Conservation (phyloP, 805 yeast genomes). For the Candida berthetii region DNA sequence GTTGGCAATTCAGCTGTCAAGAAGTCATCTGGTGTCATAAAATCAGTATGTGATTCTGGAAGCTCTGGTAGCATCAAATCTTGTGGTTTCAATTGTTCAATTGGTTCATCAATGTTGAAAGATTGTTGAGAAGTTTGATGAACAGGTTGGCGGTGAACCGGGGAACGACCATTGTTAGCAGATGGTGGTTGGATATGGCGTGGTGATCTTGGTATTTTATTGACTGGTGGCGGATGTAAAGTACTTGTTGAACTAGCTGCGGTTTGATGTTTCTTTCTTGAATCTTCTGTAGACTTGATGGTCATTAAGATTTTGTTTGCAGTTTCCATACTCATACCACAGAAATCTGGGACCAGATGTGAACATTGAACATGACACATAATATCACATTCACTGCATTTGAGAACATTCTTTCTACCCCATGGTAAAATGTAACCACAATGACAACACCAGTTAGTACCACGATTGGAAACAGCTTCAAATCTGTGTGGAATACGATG, state of each 20-base stretch:
- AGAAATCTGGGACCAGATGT: constrained; percentile 94
- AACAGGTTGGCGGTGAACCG: neutral
- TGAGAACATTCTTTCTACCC: constrained; percentile 88
- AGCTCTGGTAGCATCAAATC: neutral
- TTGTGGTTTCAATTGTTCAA: neutral
- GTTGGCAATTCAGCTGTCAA: constrained; percentile 8
- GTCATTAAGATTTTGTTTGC: constrained; percentile 86
- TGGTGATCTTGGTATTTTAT: neutral
- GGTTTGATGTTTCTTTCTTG: constrained; percentile 19
- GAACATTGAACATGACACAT: constrained; percentile 93
- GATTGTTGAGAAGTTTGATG: neutral
- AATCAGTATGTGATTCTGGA: neutral
- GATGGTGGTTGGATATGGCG: neutral
- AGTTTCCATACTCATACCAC: constrained; percentile 98
- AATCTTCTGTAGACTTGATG: constrained; percentile 63
- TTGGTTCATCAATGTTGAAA: neutral
- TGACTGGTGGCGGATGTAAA: neutral
- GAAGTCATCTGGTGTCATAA: neutral
- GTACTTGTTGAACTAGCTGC: constrained; percentile 6
- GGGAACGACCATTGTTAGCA: no score
- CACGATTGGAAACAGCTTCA: constrained; percentile 85
- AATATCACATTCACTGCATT: constrained; percentile 89
- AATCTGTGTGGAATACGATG: constrained; percentile 97
- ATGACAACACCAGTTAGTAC: constrained; percentile 99
- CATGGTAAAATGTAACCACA: constrained; percentile 96